Evolutionary conservation across 352 stramenopile genomes (phyloP), one percentile per base, ranked within the genome.

Genomic region (Pythium guiyangense): DNA sequence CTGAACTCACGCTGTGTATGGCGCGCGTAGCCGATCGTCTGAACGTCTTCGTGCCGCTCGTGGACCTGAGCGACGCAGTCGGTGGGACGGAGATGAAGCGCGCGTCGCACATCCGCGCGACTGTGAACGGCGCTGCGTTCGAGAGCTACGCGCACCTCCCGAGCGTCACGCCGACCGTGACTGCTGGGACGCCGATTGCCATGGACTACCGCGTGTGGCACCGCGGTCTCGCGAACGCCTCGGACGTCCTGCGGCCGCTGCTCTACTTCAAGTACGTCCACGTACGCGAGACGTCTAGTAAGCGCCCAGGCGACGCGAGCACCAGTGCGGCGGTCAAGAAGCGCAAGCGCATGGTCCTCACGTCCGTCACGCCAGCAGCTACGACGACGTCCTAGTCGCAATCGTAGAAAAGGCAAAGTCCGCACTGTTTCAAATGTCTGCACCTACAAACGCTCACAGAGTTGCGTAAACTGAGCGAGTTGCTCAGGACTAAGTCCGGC

Each of bases 171-270:
- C 64, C 75, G 12, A 67, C 59, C 46, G 73, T 87, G n/a, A 40
- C 63, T 20, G 79, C 77, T 2, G 79, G 79, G 5, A 90, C 75
- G 29, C 77, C 79, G 0, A 46, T 90, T 1, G 40, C 83, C 50
- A 92, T 91, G 81, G 81, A 92, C 72, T 92, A 92, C 42, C 74
- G 81, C 27, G 73, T 89, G 20, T 92, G 81, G 81, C 81, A 92
- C 42, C 81, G 81, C 17, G 81, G 81, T 14, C 47, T 73, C 4
- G 71, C 74, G 3, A 92, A 92, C 54, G 63, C 61, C 22, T 79
- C 10, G 15, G 63, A 70, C 1, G 54, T 46, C 35, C 31, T 86
- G 35, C 73, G 77, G 9, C 78, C 80, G 49, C 59, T 88, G 57
- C 64, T 90, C 6, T 92, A 92, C 59, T 87, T 88, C 52, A 89